Percentiles rank a stretch among this genome's conserved stretches.
These are phyloP conservation scores for Berberis thunbergii DNA, from an alignment of 164 flowering plant genomes.

Conservation along the genomic window DNA sequence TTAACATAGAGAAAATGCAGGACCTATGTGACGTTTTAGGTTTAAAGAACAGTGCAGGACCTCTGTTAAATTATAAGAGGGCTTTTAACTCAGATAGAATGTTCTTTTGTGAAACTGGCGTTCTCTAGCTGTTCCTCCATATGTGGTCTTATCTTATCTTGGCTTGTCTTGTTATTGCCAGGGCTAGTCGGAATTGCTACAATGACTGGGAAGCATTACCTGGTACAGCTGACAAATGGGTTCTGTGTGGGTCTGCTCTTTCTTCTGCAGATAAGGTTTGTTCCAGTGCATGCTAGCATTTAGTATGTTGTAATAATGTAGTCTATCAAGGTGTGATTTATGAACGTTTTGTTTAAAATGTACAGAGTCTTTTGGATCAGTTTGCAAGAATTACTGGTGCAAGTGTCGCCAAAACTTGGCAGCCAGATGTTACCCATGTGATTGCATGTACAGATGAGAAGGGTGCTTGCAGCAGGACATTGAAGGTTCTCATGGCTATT, in stretches of 20 bases:
- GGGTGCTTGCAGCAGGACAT: conserved; percentile 7
- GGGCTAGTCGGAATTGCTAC: conserved; percentile 17
- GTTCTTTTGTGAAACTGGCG: too few species aligned
- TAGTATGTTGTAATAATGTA: too few species aligned
- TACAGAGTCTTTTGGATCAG: conserved; percentile 44
- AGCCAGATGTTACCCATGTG: conserved; percentile 51
- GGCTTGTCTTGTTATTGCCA: conserved; percentile 4
- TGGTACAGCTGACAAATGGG: conserved; percentile 32
- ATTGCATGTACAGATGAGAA: conserved; percentile 39
- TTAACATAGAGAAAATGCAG: too few species aligned
- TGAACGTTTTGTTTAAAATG: not conserved
- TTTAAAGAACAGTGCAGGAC: too few species aligned
- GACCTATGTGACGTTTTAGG: too few species aligned
- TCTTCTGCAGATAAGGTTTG: conserved; percentile 70
- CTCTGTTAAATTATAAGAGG: too few species aligned
- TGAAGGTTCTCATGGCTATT: conserved; percentile 60
- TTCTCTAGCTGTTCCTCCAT: not conserved
- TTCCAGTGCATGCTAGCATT: not conserved
- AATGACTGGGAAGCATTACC: conserved; percentile 22
- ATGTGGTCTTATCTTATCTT: not conserved
- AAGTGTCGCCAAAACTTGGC: conserved; percentile 44
- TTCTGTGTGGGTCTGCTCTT: conserved; percentile 77
- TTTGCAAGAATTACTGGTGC: conserved; percentile 37
- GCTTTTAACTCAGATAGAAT: too few species aligned
- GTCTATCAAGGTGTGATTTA: too few species aligned